Percentiles rank a stretch among this genome's conserved stretches.
Evolutionary conservation across 495 filamentous ascomycete species (phyloP).

Genomic region (Penicillium verhagenii): DNA sequence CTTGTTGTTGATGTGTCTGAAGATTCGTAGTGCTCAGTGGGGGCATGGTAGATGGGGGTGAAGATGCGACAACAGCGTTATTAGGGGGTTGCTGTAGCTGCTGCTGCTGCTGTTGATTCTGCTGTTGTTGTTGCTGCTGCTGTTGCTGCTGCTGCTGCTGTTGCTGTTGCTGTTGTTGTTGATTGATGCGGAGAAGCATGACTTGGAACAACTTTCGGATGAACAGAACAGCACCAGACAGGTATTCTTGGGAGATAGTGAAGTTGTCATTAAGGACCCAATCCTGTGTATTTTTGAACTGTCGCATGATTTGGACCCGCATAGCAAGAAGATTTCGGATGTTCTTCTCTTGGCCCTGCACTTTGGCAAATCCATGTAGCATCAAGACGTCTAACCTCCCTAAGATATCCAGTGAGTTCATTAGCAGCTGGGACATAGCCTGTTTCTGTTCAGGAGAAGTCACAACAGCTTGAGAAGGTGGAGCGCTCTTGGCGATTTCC

Average conservation of each 20-base stretch:
- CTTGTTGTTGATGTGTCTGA: slow-evolving; percentile 47
- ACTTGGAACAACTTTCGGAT: slow-evolving; percentile 42
- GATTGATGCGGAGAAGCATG: slow-evolving; percentile 41
- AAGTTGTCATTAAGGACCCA: slow-evolving; percentile 56
- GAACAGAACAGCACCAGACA: slow-evolving; percentile 51
- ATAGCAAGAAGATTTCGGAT: slow-evolving; percentile 44
- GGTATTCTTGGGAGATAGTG: slow-evolving; percentile 54
- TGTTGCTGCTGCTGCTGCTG: no score
- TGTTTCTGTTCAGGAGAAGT: slow-evolving; percentile 43
- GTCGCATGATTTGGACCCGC: slow-evolving; percentile 55
- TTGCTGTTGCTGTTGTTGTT: slow-evolving; percentile 37
- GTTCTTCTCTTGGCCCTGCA: slow-evolving; percentile 42
- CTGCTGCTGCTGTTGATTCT: no score
- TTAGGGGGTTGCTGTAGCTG: no score
- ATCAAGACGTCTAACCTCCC: slow-evolving; percentile 43
- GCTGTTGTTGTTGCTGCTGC: no score
- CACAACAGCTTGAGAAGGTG: slow-evolving; percentile 26
- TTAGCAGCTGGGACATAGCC: slow-evolving; percentile 49
- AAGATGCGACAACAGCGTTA: slow-evolving; percentile 17
- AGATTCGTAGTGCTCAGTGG: slow-evolving; percentile 67
- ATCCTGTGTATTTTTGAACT: slow-evolving; percentile 53
- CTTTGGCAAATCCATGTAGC: slow-evolving; percentile 33
- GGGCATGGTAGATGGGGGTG: slow-evolving; percentile 28
- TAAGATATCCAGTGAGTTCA: slow-evolving; percentile 41
- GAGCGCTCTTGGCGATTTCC: slow-evolving; percentile 38